These are phyloP conservation scores for Kazachstania taianensis DNA, from an alignment of 805 yeast genomes.

Conservation along the genomic window DNA sequence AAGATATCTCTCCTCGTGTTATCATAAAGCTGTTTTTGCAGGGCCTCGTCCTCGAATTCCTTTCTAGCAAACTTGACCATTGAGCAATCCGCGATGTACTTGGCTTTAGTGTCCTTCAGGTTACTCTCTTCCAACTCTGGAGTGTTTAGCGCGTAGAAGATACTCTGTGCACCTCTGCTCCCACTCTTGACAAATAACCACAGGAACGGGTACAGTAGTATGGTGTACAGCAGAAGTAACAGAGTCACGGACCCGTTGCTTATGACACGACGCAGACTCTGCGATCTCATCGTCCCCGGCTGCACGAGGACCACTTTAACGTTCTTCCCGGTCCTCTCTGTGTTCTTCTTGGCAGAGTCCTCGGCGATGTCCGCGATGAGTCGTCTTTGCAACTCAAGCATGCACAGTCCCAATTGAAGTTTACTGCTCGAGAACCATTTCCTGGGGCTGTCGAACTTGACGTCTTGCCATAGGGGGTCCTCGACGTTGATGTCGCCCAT, in stretches of 20 bases:
- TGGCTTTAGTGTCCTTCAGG: conserved; percentile 44
- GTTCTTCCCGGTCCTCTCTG: conserved; percentile 38
- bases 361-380: conserved; percentile 50
- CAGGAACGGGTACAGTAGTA: conserved; percentile 69
- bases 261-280: conserved; percentile 68
- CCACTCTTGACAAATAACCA: conserved; percentile 74
- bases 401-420: conserved; percentile 62
- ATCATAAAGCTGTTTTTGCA: conserved; percentile 53
- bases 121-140: conserved; percentile 55
- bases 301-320: conserved; percentile 67
- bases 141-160: conserved; percentile 56
- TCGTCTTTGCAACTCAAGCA: conserved; percentile 65
- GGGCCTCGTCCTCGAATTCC: conserved; percentile 52
- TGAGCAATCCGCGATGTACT: conserved; percentile 62
- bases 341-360: conserved; percentile 34
- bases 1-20: conserved; percentile 50
- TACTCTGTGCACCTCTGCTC: conserved; percentile 68
- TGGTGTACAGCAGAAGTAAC: conserved; percentile 42
- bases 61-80: conserved; percentile 43
- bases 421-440: conserved; percentile 75
- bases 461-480: conserved; percentile 54
- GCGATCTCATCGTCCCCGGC: conserved; percentile 88
- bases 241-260: conserved; percentile 67
- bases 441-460: conserved; percentile 58
- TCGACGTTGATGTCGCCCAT: conserved; percentile 53